Conservation (phyloP, 1,139 yeast species). For the Pichia sp. region DNA sequence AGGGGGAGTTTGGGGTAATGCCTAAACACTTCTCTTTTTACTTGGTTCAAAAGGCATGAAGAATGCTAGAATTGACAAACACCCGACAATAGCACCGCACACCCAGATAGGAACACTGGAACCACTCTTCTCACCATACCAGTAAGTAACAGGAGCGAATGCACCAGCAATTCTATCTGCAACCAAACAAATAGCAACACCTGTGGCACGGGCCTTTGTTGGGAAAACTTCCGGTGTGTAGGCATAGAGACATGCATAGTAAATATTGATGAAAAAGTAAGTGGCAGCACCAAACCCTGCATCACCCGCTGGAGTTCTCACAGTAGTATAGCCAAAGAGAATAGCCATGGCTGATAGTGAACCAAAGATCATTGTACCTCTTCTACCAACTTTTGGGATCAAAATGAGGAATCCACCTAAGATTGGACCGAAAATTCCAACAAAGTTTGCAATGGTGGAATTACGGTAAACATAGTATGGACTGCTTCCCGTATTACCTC, state of each 20-base stretch:
- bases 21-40: slow-evolving; percentile 16
- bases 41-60: slow-evolving; percentile 45
- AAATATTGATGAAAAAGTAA: slow-evolving; percentile 42
- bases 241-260: slow-evolving; percentile 50
- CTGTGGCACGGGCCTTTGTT: slow-evolving; percentile 47
- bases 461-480: slow-evolving; percentile 42
- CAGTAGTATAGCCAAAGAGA: slow-evolving; percentile 50
- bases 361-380: slow-evolving; percentile 50
- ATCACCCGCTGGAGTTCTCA: slow-evolving; percentile 40
- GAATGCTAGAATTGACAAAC: slow-evolving; percentile 35
- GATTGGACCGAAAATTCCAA: slow-evolving; percentile 51
- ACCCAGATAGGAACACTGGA: slow-evolving; percentile 49
- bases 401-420: slow-evolving; percentile 41
- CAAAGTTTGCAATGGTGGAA: slow-evolving; percentile 41
- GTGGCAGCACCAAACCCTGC: slow-evolving; percentile 47
- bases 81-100: slow-evolving; percentile 47
- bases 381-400: slow-evolving; percentile 43
- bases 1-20: too few species aligned
- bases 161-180: slow-evolving; percentile 42
- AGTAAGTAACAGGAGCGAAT: slow-evolving; percentile 45
- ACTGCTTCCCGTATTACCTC: slow-evolving; percentile 36
- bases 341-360: slow-evolving; percentile 48
- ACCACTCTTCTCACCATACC: slow-evolving; percentile 34
- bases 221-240: slow-evolving; percentile 57
- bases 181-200: slow-evolving; percentile 45